Conservation (phyloP, 106 monocot species). For the Acanthochlamys bracteata region DNA sequence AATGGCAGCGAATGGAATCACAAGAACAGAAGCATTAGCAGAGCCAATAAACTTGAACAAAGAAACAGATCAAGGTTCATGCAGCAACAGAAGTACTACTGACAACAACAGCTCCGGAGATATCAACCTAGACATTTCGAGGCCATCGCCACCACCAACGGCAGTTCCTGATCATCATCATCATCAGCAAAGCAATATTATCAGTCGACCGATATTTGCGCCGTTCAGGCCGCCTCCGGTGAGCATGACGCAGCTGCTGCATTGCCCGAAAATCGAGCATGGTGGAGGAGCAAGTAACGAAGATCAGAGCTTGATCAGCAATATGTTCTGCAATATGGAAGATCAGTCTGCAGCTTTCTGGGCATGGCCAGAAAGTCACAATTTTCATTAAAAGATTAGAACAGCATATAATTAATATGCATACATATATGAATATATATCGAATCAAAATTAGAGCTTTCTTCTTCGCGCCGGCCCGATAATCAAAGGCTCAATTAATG, state of each 20-base stretch:
- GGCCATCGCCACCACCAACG: slow-evolving; percentile 38
- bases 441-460: neutral
- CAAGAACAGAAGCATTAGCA: slow-evolving; percentile 23
- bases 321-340: slow-evolving; percentile 67
- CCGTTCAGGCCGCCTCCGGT: slow-evolving; percentile 28
- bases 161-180: slow-evolving; percentile 14
- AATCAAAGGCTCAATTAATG: neutral
- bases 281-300: slow-evolving; percentile 30
- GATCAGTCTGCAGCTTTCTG: slow-evolving; percentile 66
- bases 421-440: neutral
- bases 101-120: slow-evolving; percentile 67
- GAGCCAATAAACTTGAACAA: slow-evolving; percentile 90
- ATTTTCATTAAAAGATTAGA: slow-evolving; percentile 47
- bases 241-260: slow-evolving; percentile 37
- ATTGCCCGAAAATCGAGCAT: slow-evolving; percentile 45
- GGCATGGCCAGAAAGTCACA: slow-evolving; percentile 73
- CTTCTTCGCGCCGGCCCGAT: neutral
- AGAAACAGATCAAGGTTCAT: slow-evolving; percentile 74
- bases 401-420: neutral
- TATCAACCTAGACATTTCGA: slow-evolving; percentile 54
- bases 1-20: slow-evolving; percentile 54
- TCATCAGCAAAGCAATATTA: slow-evolving; percentile 3
- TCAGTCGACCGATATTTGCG: slow-evolving; percentile 36
- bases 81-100: slow-evolving; percentile 65
- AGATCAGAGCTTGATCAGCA: slow-evolving; percentile 48